Conservation (phyloP, 1,284 basidiomycete species). For the Dichomitus squalens region DNA sequence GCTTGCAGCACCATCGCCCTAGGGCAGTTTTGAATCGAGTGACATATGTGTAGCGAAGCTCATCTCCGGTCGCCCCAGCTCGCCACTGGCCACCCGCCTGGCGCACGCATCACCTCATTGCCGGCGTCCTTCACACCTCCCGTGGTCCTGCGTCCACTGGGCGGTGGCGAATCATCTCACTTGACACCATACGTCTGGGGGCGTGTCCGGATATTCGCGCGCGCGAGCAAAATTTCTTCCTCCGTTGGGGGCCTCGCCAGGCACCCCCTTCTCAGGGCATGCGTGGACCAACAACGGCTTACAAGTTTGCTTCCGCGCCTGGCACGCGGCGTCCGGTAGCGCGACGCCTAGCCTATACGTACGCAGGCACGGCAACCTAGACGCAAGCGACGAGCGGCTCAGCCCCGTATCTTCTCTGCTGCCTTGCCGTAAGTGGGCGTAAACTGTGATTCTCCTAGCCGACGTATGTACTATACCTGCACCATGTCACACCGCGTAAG, state of each 20-base stretch:
- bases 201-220: background rate
- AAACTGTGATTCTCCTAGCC: background rate
- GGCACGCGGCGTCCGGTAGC: background rate
- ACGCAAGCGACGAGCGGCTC: background rate
- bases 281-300: background rate
- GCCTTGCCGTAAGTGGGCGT: background rate
- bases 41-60: background rate
- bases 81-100: background rate
- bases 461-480: background rate
- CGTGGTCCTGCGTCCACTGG: background rate
- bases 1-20: too few species aligned
- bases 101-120: conserved; percentile 8
- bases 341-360: background rate
- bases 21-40: too few species aligned
- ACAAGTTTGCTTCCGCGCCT: background rate
- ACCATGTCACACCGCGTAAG: background rate
- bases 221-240: background rate
- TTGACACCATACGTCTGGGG: too few species aligned
- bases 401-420: background rate
- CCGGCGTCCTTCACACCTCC: conserved; percentile 9
- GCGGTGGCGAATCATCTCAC: too few species aligned
- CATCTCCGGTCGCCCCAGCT: background rate
- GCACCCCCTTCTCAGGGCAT: background rate
- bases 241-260: background rate
- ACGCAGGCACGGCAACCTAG: background rate